Evolutionary conservation across 2,329 filamentous ascomycete genomes (phyloP), one percentile per base, ranked within the genome.

Genomic region (Ceratocystis cubensis): DNA sequence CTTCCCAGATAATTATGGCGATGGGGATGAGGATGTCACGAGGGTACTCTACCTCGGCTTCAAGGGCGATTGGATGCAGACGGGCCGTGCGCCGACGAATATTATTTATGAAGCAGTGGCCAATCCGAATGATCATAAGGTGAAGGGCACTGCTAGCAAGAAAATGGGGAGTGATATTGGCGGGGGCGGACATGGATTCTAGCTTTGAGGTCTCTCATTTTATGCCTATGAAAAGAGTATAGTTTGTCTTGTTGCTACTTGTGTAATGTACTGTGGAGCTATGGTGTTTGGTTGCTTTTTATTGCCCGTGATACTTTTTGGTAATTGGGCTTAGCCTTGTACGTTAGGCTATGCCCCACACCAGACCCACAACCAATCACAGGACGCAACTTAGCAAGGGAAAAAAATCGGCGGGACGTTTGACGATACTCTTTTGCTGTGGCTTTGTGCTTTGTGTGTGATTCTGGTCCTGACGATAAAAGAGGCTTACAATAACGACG

Each of bases 81-180:
- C 96, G 72, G 94, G 88, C 25, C 73, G 73, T 69, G 77, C 75
- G 73, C 91, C 94, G 0, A 79, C 88, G 5, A 91, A 88, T 71
- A 93, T 97, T 71, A 72, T 96, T 69, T 99, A 97, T 75, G 94
- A 99, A 81, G 88, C 91, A 20, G 93, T 93, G 30, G 88, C 94
- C 45, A 96, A 96, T 75, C 94, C 93, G 13, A 84, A 79, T 61
- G 94, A 99, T 77, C 94, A 99, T 77, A 84, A 82, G 76, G 28
- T 87, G 25, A 85, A 84, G 77, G 84, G 84, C 6, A 80, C 80
- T 62, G 75, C 72, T 57, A 74, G 80, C 56, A 84, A 82, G 70
- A 76, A 80, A 74, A 79, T 85, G 76, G 82, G 82, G 0, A 80
- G 79, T 67, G 77, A 78, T 0, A 79, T 85, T 71, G 81, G 82